phyloP scores from a whole-genome alignment of 202 grass and related monocot species.

The Schoenoplectus tabernaemontani region DNA sequence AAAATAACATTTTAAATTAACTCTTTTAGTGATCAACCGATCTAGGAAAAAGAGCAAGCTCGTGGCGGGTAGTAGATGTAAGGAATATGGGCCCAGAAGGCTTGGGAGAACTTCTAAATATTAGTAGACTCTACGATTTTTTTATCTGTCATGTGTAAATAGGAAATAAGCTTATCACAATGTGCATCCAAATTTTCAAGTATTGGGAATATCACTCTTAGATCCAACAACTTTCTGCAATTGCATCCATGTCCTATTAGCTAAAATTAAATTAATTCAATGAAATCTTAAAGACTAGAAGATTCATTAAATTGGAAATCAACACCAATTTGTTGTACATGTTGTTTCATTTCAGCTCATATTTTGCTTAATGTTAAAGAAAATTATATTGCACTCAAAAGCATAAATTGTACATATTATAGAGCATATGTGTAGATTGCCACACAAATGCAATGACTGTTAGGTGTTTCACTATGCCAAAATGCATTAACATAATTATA shows the following conservation, averaged over 20 bases:
- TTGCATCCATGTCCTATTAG: neutral
- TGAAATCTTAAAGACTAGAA: neutral
- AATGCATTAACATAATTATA: neutral
- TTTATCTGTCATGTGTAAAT: neutral
- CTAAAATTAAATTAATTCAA: neutral
- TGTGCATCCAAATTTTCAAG: neutral
- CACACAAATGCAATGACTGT: neutral
- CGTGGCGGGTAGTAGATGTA: neutral
- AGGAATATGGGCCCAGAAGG: neutral
- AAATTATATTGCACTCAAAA: neutral
- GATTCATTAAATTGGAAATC: neutral
- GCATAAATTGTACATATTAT: neutral
- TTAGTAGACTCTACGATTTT: neutral
- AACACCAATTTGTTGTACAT: neutral
- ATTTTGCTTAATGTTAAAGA: neutral
- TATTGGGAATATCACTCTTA: neutral
- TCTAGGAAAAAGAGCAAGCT: neutral
- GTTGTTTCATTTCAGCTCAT: neutral
- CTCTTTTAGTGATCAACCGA: neutral
- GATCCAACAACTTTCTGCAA: neutral
- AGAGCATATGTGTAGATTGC: neutral
- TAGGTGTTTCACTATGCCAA: neutral
- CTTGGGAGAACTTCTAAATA: neutral
- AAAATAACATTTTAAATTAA: neutral
- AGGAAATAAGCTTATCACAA: neutral